phyloP scores from a whole-genome alignment of 2,329 filamentous ascomycete species.

The Fusarium multiceps region DNA sequence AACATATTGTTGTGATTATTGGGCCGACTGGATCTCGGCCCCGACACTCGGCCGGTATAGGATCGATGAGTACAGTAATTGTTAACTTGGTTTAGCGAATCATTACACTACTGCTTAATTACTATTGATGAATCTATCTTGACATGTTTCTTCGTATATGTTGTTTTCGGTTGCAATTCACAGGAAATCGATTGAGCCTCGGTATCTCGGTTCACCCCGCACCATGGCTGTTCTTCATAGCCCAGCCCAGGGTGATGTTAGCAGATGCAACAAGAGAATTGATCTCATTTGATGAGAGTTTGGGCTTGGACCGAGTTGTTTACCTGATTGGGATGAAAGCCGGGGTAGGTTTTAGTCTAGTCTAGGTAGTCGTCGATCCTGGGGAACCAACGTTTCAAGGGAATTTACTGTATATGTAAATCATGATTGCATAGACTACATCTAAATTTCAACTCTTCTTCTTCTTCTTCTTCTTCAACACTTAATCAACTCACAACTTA shows the following conservation, averaged over 20 bases:
- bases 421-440: conserved; percentile 21
- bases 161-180: neutral
- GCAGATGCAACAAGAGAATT: conserved; percentile 1
- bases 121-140: neutral
- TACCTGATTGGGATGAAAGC: conserved; percentile 22
- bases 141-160: neutral
- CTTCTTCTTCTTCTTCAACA: neutral
- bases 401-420: neutral
- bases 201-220: conserved; percentile 44
- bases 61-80: neutral
- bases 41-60: conserved; percentile 36
- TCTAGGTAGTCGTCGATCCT: conserved; percentile 13
- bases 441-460: neutral
- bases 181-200: conserved; percentile 28
- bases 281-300: conserved; percentile 16
- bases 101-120: neutral
- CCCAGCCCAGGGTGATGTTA: conserved; percentile 22
- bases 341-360: conserved; percentile 11
- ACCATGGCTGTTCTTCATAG: conserved; percentile 12
- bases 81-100: neutral
- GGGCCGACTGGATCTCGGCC: conserved; percentile 42
- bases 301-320: conserved; percentile 26
- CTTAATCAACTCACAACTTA: neutral
- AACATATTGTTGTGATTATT: conserved; percentile 4
- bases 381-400: neutral